Conservation (phyloP, 2,329 filamentous ascomycete genomes). For the Colletotrichum lini region DNA sequence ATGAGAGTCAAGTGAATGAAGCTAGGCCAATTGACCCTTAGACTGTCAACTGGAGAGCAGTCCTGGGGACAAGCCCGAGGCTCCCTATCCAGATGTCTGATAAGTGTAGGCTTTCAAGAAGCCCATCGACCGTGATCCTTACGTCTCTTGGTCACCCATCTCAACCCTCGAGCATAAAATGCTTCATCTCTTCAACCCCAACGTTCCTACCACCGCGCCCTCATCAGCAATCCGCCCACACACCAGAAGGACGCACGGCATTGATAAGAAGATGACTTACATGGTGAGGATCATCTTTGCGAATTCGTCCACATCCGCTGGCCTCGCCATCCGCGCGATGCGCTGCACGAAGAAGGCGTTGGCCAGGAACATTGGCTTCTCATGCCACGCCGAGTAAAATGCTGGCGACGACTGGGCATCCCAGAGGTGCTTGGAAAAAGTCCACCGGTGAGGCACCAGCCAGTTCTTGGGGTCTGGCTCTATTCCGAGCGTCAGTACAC, state of each 20-base stretch:
- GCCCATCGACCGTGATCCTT: background rate
- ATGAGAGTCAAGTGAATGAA: background rate
- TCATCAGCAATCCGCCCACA: background rate
- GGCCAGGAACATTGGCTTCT: constrained; percentile 56
- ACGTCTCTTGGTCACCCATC: background rate
- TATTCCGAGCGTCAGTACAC: background rate
- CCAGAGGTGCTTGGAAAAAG: constrained; percentile 60
- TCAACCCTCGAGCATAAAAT: constrained; percentile 40
- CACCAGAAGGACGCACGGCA: background rate
- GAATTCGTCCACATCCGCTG: constrained; percentile 58
- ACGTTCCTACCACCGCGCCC: constrained; percentile 21
- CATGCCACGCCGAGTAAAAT: constrained; percentile 61
- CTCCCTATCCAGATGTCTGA: background rate
- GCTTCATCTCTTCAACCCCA: constrained; percentile 42
- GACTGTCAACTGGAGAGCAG: background rate
- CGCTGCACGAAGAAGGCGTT: constrained; percentile 53
- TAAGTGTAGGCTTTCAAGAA: too few relatives aligned
- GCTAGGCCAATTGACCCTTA: background rate
- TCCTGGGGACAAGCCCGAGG: background rate
- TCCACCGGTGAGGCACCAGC: constrained; percentile 49
- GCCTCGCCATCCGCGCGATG: constrained; percentile 54
- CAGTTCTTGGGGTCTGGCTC: constrained; percentile 41
- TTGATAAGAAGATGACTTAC: constrained; percentile 48
- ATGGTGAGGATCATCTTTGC: constrained; percentile 55
- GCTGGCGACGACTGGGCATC: constrained; percentile 56